Evolutionary conservation across 306 rosid genomes (phyloP), one percentile per base, ranked within the genome.

Genomic region (Arachis stenosperma): DNA sequence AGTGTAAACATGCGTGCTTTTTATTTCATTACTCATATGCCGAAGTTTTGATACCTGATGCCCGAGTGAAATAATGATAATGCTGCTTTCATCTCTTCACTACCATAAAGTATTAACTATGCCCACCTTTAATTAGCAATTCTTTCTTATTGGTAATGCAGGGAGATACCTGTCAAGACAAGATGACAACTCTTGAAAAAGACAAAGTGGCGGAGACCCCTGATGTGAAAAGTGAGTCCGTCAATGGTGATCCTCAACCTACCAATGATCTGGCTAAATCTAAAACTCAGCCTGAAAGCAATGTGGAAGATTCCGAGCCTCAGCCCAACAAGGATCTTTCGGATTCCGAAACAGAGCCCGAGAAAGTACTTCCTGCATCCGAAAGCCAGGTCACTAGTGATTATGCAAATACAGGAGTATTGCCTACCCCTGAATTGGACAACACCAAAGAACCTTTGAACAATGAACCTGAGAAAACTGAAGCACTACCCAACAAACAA

Each of bases 111-210:
- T 65, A 11, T 70, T 8, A 33, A 69, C 9, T 30, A 27, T 60
- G 66, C 39, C 53, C 47, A 41, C 65, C 13, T 6, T 50, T 57
- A 44, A 57, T 61, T 75, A 39, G 40, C 56, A n/a, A 9, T 37
- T 64, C 17, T 77, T 43, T 30, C 39, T 79, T 75, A 60, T 57
- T 59, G 75, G 71, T 73, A 53, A 50, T 33, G 75, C 83, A 69
- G 94, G 75, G 47, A 65, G 77, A 71, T 58, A 74, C 65, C 37
- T 68, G 61, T 65, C 79, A 71, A 67, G 80, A 71, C 61, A 78
- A 77, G 58, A 81, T 88, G 90, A 72, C 80, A 4, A 59, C 84
- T 5, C 81, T 82, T 12, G 88, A 84, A 65, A 89, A 82, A 57
- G 95, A 76, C 67, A 87, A 71, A 72, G 70, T 75, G 75, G 71